Evolutionary conservation across 192 early-diverging fungal genomes (phyloP).

Genomic region (Coemansia sp.): DNA sequence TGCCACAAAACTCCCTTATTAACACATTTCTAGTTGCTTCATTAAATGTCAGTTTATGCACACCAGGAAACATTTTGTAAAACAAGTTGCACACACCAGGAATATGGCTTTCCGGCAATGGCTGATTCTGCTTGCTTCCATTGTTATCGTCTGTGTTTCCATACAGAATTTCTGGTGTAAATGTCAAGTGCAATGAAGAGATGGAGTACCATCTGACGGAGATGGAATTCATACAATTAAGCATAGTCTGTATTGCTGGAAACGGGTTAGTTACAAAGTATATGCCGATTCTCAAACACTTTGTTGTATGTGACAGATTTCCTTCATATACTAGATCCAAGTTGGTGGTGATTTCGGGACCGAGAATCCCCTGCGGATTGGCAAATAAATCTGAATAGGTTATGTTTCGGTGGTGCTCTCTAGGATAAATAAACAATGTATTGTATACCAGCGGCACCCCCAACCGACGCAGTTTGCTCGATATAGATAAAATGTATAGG

Average conservation of each 20-base stretch:
- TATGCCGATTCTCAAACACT: background rate
- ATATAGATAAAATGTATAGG: background rate
- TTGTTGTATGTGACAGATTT: background rate
- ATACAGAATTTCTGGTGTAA: background rate
- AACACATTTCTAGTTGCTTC: background rate
- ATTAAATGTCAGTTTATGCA: background rate
- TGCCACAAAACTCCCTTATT: background rate
- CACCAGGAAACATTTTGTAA: background rate
- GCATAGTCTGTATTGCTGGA: background rate
- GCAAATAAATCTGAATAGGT: background rate
- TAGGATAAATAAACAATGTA: background rate
- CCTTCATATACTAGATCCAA: background rate
- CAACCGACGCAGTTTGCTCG: background rate
- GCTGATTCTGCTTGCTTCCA: too few species aligned
- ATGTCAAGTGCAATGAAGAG: background rate
- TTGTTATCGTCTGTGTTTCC: too few species aligned
- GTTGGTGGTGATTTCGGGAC: background rate
- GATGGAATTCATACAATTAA: background rate
- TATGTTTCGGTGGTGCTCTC: background rate
- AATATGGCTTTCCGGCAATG: too few species aligned
- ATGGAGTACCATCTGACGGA: background rate
- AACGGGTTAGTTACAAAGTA: background rate
- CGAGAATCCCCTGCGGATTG: background rate
- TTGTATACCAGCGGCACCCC: background rate
- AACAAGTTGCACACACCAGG: background rate